Evolutionary conservation across 441 rosid genomes (phyloP).

Genomic region (Melastoma candidum): DNA sequence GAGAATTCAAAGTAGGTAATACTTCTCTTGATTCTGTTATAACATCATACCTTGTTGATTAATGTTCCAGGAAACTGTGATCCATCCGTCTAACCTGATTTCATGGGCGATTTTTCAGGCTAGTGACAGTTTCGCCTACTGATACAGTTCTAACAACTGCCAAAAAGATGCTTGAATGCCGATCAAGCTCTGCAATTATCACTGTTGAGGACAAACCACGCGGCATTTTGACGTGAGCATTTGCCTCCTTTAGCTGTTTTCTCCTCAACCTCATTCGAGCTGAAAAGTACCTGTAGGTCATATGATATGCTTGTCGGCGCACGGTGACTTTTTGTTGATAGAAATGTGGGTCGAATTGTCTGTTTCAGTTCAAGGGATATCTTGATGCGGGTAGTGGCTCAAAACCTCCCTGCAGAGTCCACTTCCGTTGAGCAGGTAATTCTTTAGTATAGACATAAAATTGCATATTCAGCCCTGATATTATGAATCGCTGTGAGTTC

Average conservation of each 20-base stretch:
- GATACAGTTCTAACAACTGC: conserved; percentile 68
- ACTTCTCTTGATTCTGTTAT: conserved; percentile 25
- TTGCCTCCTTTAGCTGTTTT: conserved; percentile 1
- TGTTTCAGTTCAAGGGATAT: conserved; percentile 79
- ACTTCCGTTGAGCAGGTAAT: conserved; percentile 77
- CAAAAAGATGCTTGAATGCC: conserved; percentile 81
- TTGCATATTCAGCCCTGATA: too few relatives aligned
- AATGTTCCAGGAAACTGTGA: neutral
- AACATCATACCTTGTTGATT: conserved; percentile 4
- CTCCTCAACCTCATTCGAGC: neutral
- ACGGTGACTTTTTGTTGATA: neutral
- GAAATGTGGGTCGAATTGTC: neutral
- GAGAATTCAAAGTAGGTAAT: conserved; percentile 96
- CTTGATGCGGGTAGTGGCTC: conserved; percentile 85
- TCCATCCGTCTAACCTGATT: conserved; percentile 14
- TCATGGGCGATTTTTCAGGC: conserved; percentile 37
- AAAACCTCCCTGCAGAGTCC: conserved; percentile 61
- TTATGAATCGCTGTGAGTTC: too few relatives aligned
- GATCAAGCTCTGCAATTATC: conserved; percentile 70
- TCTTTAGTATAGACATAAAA: conserved; percentile 10
- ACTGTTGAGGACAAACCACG: conserved; percentile 56
- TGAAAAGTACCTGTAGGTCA: neutral
- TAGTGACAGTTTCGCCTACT: conserved; percentile 68
- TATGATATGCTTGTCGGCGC: neutral
- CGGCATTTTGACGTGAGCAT: conserved; percentile 87